A percentile compares a stretch with the other conserved stretches of the same genome.
Conservation (phyloP, 805 yeast genomes). For the Lipomyces mesembrius region DNA sequence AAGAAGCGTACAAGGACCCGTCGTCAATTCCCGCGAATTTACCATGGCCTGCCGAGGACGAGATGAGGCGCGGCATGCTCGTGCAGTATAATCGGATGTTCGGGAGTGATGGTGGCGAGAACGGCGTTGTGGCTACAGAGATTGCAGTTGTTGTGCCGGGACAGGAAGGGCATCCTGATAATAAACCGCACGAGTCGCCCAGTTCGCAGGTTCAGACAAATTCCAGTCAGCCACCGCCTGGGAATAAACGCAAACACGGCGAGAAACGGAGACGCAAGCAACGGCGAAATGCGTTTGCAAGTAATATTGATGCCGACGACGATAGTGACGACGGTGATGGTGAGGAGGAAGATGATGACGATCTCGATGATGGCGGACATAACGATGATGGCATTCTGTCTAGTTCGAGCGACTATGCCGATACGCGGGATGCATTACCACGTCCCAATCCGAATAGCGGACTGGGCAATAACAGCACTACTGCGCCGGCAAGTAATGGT, state of each 20-base stretch:
- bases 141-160: constrained; percentile 13
- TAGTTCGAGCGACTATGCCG: not conserved
- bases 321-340: constrained; percentile 11
- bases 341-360: constrained; percentile 6
- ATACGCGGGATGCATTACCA: constrained; percentile 2
- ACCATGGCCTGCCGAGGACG: constrained; percentile 42
- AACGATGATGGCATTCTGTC: not conserved
- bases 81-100: constrained; percentile 16
- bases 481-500: constrained; percentile 18
- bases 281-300: not conserved
- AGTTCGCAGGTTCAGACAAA: not conserved
- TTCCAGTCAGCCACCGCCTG: not conserved
- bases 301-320: constrained; percentile 8
- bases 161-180: not conserved
- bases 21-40: constrained; percentile 34
- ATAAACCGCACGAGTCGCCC: not conserved
- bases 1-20: constrained; percentile 17
- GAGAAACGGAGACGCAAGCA: not conserved
- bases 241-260: not conserved
- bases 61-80: constrained; percentile 37
- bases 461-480: constrained; percentile 9
- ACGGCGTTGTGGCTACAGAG: constrained; percentile 1
- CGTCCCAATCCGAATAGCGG: constrained; percentile 20
- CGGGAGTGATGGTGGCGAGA: constrained; percentile 8
- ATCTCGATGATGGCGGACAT: constrained; percentile 10